These are phyloP conservation scores for Fusarium nelsonii DNA, from an alignment of 2,329 filamentous ascomycete genomes.

Conservation along the genomic window DNA sequence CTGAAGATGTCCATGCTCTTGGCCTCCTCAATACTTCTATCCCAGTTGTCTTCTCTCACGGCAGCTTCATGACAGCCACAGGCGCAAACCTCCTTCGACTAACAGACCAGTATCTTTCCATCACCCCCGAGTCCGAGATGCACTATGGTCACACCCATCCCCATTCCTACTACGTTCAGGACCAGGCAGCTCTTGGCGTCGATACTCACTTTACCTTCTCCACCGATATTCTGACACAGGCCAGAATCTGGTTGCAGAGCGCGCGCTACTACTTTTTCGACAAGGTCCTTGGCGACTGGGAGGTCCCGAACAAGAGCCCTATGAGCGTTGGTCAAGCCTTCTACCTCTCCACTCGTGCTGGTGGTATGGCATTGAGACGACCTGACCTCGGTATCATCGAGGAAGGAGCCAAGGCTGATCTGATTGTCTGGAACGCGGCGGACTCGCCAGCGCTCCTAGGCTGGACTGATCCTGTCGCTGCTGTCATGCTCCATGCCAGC, in stretches of 20 bases:
- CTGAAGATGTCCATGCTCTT: conserved; percentile 53
- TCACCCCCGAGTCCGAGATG: conserved; percentile 70
- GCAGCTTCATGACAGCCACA: conserved; percentile 56
- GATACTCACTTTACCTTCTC: conserved; percentile 68
- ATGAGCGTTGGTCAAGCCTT: conserved; percentile 69
- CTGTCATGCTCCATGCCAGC: conserved; percentile 66
- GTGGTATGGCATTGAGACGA: conserved; percentile 64
- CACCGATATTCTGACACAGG: conserved; percentile 64
- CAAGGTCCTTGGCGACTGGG: conserved; percentile 55
- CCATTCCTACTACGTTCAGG: conserved; percentile 57
- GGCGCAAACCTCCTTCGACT: conserved; percentile 59
- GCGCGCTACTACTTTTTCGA: conserved; percentile 56
- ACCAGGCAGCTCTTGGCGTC: conserved; percentile 66
- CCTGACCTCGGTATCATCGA: conserved; percentile 64
- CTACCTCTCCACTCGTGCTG: conserved; percentile 64
- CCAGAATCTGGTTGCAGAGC: conserved; percentile 66
- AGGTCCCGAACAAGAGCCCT: conserved; percentile 61
- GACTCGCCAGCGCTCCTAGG: conserved; percentile 63
- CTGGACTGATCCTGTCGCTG: conserved; percentile 67
- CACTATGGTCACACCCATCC: conserved; percentile 68
- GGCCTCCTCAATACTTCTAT: conserved; percentile 58
- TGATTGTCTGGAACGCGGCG: conserved; percentile 65
- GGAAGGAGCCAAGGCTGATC: conserved; percentile 65
- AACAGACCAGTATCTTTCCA: conserved; percentile 66
- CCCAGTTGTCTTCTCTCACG: conserved; percentile 67